A percentile compares a stretch with the other conserved stretches of the same genome.
phyloP scores from a whole-genome alignment of 768 basidiomycete genomes.

The Termitomyces sp. region DNA sequence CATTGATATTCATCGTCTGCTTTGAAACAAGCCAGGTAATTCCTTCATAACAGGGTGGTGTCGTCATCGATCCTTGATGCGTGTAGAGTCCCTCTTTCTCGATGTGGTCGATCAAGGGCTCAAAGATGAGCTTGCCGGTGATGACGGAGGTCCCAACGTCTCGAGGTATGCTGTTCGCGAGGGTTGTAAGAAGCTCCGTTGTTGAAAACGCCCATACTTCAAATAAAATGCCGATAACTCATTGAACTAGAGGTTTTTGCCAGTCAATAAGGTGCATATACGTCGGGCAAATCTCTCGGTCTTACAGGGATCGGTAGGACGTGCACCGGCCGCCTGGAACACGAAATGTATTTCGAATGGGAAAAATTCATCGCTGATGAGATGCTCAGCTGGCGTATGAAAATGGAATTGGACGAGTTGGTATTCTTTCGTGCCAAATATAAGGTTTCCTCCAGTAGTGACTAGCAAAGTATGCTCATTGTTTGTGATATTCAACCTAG shows the following conservation, averaged over 20 bases:
- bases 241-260: neutral
- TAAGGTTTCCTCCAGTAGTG: neutral
- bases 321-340: constrained; percentile 1
- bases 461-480: neutral
- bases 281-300: too few relatives aligned
- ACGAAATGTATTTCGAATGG: constrained; percentile 12
- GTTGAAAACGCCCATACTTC: neutral
- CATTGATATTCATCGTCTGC: neutral
- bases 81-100: neutral
- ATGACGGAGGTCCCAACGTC: neutral
- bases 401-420: constrained; percentile 10
- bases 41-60: constrained; percentile 7
- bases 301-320: neutral
- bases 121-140: neutral
- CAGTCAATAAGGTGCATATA: neutral
- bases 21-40: constrained; percentile 6
- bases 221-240: constrained; percentile 5
- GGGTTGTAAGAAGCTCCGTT: constrained; percentile 1
- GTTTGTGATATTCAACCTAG: neutral
- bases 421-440: neutral
- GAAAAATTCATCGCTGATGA: constrained; percentile 2
- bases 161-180: neutral
- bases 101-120: neutral
- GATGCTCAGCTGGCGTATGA: constrained; percentile 12
- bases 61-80: constrained; percentile 10